Base-by-base conservation (phyloP, 345 rosid genomes). In the Pelargonium nanum region DNA sequence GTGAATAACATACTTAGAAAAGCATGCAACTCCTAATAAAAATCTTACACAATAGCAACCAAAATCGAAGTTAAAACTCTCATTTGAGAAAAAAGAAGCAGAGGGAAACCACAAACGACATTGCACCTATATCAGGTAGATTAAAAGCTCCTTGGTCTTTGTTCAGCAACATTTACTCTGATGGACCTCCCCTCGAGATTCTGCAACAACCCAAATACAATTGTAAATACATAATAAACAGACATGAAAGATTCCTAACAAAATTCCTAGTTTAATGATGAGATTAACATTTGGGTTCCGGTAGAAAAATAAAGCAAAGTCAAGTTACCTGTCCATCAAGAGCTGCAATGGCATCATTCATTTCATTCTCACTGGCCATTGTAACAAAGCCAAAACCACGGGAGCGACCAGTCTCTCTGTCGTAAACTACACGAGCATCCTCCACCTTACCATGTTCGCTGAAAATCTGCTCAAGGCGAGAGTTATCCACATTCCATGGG, bases 381-480 rank as follows among this genome's bases (percentile, higher is more conserved):
- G 86, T 74, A 53, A 92, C 98, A 67, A 92, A 92, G 24, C 97
- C 99, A 40, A 92, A 89, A 52, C 97, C 97, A 68, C 97, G 96
- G 28, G 99, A 92, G 21, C 96, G 97, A 57, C 97, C 95, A 26
- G 83, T 81, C 54, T 87, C 94, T 75, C 97, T 78, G 70, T 92
- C 98, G 63, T 63, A 81, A 21, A 92, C 83, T 30, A 92, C 96
- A 17, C 84, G 81, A 50, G 97, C 88, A 72, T 77, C 81, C 61
- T 80, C 73, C 65, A 92, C 96, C 80, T 89, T 92, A 26, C 97
- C 94, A 63, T 89, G 88, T 68, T 87, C 91, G 44, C 96, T 89
- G 65, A 92, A 89, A 57, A 92, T 65, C 64, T 89, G 91, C 69
- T 87, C 91, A 55, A 92, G 81, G 57, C 85, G 86, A 64, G 75